Evolutionary conservation across 2,329 filamentous ascomycete species (phyloP), one percentile per base, ranked within the genome.

Genomic region (Colletotrichum shisoi): DNA sequence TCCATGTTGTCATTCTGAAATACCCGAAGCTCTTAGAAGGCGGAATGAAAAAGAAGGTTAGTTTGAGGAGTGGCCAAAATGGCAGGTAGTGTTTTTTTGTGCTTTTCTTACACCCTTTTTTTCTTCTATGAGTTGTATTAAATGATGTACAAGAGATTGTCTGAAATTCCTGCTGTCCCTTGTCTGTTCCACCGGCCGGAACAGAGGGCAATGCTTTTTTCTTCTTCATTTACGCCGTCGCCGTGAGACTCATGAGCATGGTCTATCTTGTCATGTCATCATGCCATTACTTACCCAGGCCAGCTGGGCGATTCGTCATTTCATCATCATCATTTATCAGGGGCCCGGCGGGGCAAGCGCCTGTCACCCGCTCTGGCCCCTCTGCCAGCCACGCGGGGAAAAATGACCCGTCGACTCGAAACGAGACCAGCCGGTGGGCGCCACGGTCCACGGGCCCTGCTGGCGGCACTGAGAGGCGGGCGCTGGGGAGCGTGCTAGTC

Each of bases 1-100:
- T 67, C 60, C 49, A 61, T 67, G 56, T 44, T 61, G 57, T 56
- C 60, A 37, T 66, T 70, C 68, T 69, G 62, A 69, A 70, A 69
- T 70, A 70, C 68, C 68, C 66, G 62, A 69, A 57, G 66, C 48
- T 68, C 46, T 49, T 63, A 69, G 57, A 62, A 67, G 63, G 67
- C 58, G 54, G 59, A 56, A 51, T 34, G 54, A 57, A 63, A 67
- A 67, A 64, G 61, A 67, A 63, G 48, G 53, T 59, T 34, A 54
- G 64, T 62, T 61, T 67, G 61, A 53, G 49, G 39, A 44, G 53
- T 31, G 19, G 44, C 56, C 56, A n/a, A 40, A 46, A 34, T 42
- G 53, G 46, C 52, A 44, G 51, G 40, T 24, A 31, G 53, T 60
- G 34, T 60, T 68, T 56, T 56, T 39, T 51, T 27, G 69, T 37